A percentile compares a stretch with the other conserved stretches of the same genome.
phyloP scores from a whole-genome alignment of 306 rosid genomes.

The Purshia tridentata region DNA sequence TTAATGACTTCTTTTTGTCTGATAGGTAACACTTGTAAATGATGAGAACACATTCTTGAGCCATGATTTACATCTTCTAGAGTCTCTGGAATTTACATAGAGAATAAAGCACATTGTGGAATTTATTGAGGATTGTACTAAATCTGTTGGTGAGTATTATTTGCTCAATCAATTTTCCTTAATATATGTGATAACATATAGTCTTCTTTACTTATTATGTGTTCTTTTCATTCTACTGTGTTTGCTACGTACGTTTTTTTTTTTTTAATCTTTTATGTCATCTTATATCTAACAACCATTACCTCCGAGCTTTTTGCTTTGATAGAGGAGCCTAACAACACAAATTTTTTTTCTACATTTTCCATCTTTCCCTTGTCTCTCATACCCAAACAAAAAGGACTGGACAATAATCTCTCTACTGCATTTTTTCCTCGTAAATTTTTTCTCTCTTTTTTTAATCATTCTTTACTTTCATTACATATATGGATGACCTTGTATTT shows the following conservation, averaged over 20 bases:
- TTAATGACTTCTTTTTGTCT: constrained; percentile 1
- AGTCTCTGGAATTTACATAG: constrained; percentile 77
- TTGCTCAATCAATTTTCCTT: constrained; percentile 15
- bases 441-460: background rate
- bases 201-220: background rate
- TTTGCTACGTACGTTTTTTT: background rate
- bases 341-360: background rate
- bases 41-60: constrained; percentile 75
- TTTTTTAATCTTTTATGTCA: background rate
- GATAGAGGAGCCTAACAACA: background rate
- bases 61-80: constrained; percentile 88
- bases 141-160: constrained; percentile 81
- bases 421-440: background rate
- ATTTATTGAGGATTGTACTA: constrained; percentile 80
- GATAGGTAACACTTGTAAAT: constrained; percentile 57
- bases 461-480: background rate
- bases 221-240: constrained; percentile 5
- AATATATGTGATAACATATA: background rate
- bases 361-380: background rate
- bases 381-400: background rate
- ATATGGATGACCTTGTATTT: background rate
- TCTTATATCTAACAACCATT: background rate
- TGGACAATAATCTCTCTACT: background rate
- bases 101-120: constrained; percentile 83
- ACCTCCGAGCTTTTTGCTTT: background rate